phyloP scores from a whole-genome alignment of 805 yeast genomes.

The Yarrowia bubula region DNA sequence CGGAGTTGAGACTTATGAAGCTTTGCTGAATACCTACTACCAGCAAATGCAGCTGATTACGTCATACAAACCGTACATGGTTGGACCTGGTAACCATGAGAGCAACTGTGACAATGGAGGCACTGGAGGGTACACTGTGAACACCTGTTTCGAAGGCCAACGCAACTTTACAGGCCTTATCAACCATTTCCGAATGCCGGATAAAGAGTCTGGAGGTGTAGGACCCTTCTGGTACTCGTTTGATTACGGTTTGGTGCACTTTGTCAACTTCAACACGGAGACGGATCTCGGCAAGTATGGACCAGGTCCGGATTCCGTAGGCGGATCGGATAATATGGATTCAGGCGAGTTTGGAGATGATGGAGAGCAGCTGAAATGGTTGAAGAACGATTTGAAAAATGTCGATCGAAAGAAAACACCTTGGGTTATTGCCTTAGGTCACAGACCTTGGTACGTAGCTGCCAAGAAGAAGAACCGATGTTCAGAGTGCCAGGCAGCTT shows the following conservation, averaged over 20 bases:
- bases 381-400: slow-evolving; percentile 34
- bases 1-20: slow-evolving; percentile 30
- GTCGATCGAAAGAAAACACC: slow-evolving; percentile 38
- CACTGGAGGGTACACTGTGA: slow-evolving; percentile 22
- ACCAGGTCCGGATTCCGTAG: slow-evolving; percentile 31
- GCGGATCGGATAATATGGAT: slow-evolving; percentile 10
- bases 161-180: slow-evolving; percentile 36
- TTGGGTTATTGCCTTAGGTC: slow-evolving; percentile 36
- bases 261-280: slow-evolving; percentile 37
- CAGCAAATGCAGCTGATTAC: slow-evolving; percentile 31
- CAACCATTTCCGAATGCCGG: slow-evolving; percentile 38
- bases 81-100: slow-evolving; percentile 38
- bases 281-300: slow-evolving; percentile 36
- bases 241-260: slow-evolving; percentile 39
- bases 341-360: slow-evolving; percentile 29
- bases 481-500: slow-evolving; percentile 32
- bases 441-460: slow-evolving; percentile 39
- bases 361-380: slow-evolving; percentile 37
- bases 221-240: slow-evolving; percentile 40
- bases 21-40: slow-evolving; percentile 33
- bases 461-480: slow-evolving; percentile 30
- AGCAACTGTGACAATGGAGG: slow-evolving; percentile 32
- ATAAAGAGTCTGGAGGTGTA: slow-evolving; percentile 34
- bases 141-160: slow-evolving; percentile 34
- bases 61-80: slow-evolving; percentile 33